A percentile compares a stretch with the other conserved stretches of the same genome.
Conservation (phyloP, 148 eudicot species). For the Vaccinium myrtillus region DNA sequence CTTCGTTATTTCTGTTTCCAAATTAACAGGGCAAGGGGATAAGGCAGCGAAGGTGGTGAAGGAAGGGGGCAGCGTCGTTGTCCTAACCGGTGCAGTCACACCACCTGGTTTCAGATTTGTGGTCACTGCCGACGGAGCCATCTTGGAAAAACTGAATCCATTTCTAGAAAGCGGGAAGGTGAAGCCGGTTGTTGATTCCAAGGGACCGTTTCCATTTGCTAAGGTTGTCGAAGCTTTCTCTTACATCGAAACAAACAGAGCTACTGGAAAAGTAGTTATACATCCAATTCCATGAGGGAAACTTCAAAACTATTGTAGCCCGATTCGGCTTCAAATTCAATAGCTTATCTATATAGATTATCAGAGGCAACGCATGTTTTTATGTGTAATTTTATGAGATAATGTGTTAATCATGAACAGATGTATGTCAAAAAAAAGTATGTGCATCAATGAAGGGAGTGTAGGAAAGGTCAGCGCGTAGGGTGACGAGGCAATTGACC, state of each 20-base stretch:
- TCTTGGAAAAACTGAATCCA: slow-evolving; percentile 75
- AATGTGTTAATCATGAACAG: background rate
- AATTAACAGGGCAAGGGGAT: slow-evolving; percentile 65
- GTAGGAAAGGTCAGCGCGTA: no score
- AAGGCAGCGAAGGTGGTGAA: slow-evolving; percentile 75
- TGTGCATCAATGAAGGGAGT: background rate
- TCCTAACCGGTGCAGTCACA: slow-evolving; percentile 69
- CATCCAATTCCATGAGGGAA: slow-evolving; percentile 63
- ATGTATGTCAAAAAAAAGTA: background rate
- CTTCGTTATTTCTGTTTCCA: background rate
- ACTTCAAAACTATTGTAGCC: background rate
- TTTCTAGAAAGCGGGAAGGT: slow-evolving; percentile 71
- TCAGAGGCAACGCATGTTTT: background rate
- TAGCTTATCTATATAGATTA: background rate
- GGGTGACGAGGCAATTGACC: no score
- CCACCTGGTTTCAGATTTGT: slow-evolving; percentile 93
- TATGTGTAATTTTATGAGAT: background rate
- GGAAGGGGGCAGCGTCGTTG: slow-evolving; percentile 87
- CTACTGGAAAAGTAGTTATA: slow-evolving; percentile 87
- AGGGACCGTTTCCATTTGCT: slow-evolving; percentile 76
- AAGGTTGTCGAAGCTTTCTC: slow-evolving; percentile 79
- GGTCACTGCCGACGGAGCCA: slow-evolving; percentile 72
- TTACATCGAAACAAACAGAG: slow-evolving; percentile 77
- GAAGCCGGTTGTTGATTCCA: slow-evolving; percentile 75
- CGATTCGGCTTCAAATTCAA: background rate